Conservation (phyloP, 441 rosid species). For the Pelargonium fulgidum region DNA sequence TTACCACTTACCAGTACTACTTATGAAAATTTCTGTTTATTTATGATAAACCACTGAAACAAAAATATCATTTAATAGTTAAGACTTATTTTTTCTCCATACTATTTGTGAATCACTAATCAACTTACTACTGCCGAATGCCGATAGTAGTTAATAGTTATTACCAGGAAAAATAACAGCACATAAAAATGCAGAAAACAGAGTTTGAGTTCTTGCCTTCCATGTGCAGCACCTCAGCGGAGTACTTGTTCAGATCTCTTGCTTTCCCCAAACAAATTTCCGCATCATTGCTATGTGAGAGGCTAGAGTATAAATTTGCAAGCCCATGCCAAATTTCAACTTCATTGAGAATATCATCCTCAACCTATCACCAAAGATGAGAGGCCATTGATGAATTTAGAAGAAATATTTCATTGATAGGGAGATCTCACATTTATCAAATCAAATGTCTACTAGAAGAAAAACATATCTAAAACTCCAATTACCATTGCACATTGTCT, state of each 20-base stretch:
- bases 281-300: conserved; percentile 80
- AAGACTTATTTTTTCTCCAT: no score
- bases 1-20: no score
- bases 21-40: no score
- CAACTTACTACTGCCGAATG: no score
- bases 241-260: conserved; percentile 60
- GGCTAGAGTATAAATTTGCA: conserved; percentile 71
- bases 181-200: background rate
- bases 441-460: no score
- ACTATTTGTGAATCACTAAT: no score
- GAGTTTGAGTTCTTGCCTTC: conserved; percentile 53
- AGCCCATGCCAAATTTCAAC: conserved; percentile 94
- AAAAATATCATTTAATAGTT: no score
- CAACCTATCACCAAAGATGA: conserved; percentile 31
- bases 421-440: background rate
- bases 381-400: background rate
- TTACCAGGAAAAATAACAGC: no score
- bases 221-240: conserved; percentile 60
- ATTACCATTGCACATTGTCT: no score
- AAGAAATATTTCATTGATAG: conserved; percentile 14
- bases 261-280: conserved; percentile 75
- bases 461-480: no score
- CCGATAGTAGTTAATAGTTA: no score
- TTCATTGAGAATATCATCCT: conserved; percentile 57
- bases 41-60: no score